These are phyloP conservation scores for Kondoa subrosea DNA, from an alignment of 768 basidiomycete species.

Conservation along the genomic window DNA sequence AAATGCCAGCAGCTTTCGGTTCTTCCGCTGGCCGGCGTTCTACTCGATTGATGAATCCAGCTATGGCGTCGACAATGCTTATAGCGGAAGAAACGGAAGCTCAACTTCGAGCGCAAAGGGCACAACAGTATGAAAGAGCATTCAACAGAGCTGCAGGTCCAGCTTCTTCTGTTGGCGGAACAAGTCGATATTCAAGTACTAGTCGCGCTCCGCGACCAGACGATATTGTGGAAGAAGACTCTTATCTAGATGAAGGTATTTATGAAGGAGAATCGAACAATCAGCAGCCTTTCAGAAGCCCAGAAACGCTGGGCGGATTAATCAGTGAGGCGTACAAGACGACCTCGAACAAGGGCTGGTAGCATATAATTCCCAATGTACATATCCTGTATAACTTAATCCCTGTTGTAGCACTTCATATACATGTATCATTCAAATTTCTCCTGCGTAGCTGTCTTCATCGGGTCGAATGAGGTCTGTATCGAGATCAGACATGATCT, in stretches of 20 bases:
- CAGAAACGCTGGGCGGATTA: not conserved
- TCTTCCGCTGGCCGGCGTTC: not conserved
- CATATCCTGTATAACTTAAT: no score
- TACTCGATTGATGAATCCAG: not conserved
- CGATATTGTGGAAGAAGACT: not conserved
- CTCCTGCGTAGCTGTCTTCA: no score
- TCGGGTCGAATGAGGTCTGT: no score
- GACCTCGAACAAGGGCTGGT: conserved; percentile 1
- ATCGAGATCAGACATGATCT: no score
- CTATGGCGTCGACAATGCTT: not conserved
- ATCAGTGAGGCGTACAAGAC: conserved; percentile 3
- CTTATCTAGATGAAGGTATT: not conserved
- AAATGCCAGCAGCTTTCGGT: not conserved
- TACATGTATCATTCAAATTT: no score
- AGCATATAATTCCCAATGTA: no score
- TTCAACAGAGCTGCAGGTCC: conserved; percentile 10
- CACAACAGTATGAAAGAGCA: conserved; percentile 20
- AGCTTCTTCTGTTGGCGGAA: not conserved
- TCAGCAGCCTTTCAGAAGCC: not conserved
- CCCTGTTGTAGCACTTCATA: no score
- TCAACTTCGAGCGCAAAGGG: conserved; percentile 12
- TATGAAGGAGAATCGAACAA: not conserved
- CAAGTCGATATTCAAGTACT: not conserved
- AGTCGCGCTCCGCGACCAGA: not conserved
- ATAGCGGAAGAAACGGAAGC: not conserved